Base-by-base conservation (phyloP, 306 rosid species). In the Hippophae tibetana region DNA sequence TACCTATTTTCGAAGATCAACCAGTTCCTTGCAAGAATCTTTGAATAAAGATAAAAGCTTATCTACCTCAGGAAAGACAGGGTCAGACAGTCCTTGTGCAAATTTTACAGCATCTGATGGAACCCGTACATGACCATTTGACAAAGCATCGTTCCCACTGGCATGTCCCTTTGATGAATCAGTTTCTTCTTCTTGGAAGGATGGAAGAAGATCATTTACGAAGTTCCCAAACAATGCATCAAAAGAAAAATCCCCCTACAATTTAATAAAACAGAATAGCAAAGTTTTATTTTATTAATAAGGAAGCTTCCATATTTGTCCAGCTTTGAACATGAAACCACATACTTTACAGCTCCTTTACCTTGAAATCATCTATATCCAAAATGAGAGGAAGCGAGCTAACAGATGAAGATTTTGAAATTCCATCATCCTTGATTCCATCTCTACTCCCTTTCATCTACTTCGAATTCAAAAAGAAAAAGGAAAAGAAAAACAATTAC, bases 301-400 rank as follows among this genome's bases (percentile, higher is more conserved):
- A 41, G 47, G 8, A 57, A 45, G 43, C 6, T 23, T 46, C 50
- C 18, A 68, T 42, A 25, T 8, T 10, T 7, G 10, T 13, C 54
- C 47, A 48, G 42, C 44, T 44, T 3, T 7, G 23, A 61, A 47
- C 52, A 14, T 10, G 23, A 56, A 40, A 54, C 52, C 50, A 59
- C 26, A 46, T 41, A 51, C 14, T 64, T 56, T 43, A 42, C 10
- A 10, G 45, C 51, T 5, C 10, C 38, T 48, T 65, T 77, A 90
- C 98, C 98, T 92, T 92, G 70, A 92, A 92, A 71, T 90, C 94
- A 9, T 90, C 97, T 58, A 82, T 66, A 65, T 90, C 89, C 79
- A 90, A 79, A 73, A 87, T 81, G 82, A 84, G 94, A 45, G 95
- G 95, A 68, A 76, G 85, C 10, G 95, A 77, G 14, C 71, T 43